Percentiles rank a stretch among this genome's conserved stretches.
Conservation (phyloP, 2,329 filamentous ascomycete genomes). For the Truncatella angustata region DNA sequence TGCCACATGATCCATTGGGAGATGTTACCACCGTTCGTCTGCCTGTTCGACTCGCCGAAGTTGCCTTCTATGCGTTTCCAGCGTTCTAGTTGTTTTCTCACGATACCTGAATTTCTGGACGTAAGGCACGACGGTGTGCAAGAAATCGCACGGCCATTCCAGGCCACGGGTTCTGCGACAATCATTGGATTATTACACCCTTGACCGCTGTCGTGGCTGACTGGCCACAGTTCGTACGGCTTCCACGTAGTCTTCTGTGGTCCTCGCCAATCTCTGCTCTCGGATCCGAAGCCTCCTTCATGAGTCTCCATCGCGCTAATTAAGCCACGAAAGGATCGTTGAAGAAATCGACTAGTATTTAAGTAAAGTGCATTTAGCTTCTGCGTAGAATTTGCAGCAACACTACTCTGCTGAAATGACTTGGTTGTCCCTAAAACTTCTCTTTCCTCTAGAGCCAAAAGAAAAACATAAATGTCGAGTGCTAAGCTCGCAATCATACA, state of each 20-base stretch:
- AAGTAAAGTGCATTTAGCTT: neutral
- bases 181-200: constrained; percentile 8
- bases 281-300: neutral
- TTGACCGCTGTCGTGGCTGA: constrained; percentile 1
- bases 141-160: constrained; percentile 7
- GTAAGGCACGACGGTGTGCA: neutral
- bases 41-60: neutral
- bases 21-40: neutral
- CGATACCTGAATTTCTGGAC: neutral
- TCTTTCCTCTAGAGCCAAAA: too few species aligned
- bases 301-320: too few species aligned
- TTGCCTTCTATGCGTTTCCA: neutral
- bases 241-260: constrained; percentile 7
- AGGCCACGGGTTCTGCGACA: constrained; percentile 5
- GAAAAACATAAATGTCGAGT: too few species aligned
- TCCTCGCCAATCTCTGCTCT: neutral
- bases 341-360: neutral
- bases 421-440: too few species aligned
- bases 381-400: neutral
- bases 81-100: neutral
- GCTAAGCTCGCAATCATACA: constrained; percentile 34
- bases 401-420: neutral
- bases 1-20: neutral
- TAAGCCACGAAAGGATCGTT: neutral
- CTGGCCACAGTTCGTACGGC: constrained; percentile 6